Evolutionary conservation across 2,329 filamentous ascomycete species (phyloP), one percentile per base, ranked within the genome.

Genomic region (Fusarium sp.): DNA sequence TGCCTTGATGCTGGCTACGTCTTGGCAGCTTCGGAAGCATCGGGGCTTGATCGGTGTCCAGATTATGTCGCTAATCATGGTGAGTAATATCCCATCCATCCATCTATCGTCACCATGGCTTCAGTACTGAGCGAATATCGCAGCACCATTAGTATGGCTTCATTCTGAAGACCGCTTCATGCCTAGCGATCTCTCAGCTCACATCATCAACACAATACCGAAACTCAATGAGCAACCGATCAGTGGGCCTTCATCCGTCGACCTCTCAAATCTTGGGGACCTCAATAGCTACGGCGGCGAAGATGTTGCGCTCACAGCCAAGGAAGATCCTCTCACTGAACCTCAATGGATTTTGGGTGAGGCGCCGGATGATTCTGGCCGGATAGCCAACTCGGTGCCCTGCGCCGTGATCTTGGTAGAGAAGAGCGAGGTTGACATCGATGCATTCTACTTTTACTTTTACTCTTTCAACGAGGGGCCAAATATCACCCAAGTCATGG

Each of bases 401-500:
- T 80, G 79, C 42, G 79, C 79, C 4, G 79, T 82, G 6, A 75
- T 82, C 26, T 41, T 82, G 14, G 79, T 82, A 1, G 76, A 80
- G 20, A 79, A 78, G 60, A 69, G 60, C 38, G 44, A 75, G 11
- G 35, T 70, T 3, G 78, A 81, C 11, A 13, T 81, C 2, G 81
- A 81, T 38, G 80, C 79, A 0, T 82, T 82, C 15, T 82, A 79
- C 63, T 82, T 82, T 44, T 82, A 82, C 30, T 82, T 82, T 22
- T 82, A 82, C 55, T 81, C 80, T 0, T 82, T 78, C 30, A 79
- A 82, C 4, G 76, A 79, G 35, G 80, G 80, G 0, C 73, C 79
- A 1, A 81, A 81, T 24, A 75, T 81, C 59, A 81, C 78, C 0
- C 81, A 81, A 41, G 80, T 82, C 0, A 20, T 81, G 32, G 77